Percentiles rank a stretch among this genome's conserved stretches.
Conservation (phyloP, 1,284 basidiomycete genomes). For the Ceratobasidium papillatum region DNA sequence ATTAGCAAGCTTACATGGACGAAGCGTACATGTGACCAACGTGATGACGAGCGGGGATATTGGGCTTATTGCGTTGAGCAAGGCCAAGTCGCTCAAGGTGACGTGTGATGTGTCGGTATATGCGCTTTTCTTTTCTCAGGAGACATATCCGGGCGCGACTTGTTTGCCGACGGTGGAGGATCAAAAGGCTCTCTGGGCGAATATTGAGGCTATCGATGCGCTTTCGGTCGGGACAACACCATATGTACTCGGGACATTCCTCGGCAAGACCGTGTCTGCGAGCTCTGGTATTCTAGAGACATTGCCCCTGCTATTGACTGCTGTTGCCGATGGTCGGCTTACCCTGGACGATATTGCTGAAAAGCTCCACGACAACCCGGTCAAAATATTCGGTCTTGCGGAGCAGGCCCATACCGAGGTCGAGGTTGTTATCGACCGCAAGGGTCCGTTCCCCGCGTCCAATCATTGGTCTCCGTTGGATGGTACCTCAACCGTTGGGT, state of each 20-base stretch:
- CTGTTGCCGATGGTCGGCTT: constrained; percentile 82
- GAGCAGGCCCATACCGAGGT: constrained; percentile 89
- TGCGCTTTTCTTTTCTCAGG: constrained; percentile 87
- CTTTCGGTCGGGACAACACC: constrained; percentile 92
- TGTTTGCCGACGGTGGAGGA: constrained; percentile 82
- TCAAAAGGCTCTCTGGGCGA: constrained; percentile 88
- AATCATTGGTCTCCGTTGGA: constrained; percentile 87
- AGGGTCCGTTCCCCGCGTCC: constrained; percentile 65
- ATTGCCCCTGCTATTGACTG: constrained; percentile 86
- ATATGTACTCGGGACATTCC: constrained; percentile 76
- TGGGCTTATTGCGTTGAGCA: constrained; percentile 91
- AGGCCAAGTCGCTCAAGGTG: constrained; percentile 92
- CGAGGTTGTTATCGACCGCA: constrained; percentile 90
- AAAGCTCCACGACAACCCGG: constrained; percentile 90
- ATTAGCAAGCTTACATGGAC: constrained; percentile 89
- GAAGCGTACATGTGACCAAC: constrained; percentile 93
- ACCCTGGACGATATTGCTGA: constrained; percentile 84
- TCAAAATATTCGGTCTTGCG: constrained; percentile 89
- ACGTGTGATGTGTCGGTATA: constrained; percentile 97
- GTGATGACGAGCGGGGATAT: constrained; percentile 90
- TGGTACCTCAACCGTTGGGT: constrained; percentile 71
- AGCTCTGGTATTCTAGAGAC: constrained; percentile 89
- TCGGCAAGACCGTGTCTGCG: constrained; percentile 71
- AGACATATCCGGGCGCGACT: constrained; percentile 72
- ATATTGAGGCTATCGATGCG: constrained; percentile 85